phyloP scores from a whole-genome alignment of 495 filamentous ascomycete genomes.

The Neurospora africana region DNA sequence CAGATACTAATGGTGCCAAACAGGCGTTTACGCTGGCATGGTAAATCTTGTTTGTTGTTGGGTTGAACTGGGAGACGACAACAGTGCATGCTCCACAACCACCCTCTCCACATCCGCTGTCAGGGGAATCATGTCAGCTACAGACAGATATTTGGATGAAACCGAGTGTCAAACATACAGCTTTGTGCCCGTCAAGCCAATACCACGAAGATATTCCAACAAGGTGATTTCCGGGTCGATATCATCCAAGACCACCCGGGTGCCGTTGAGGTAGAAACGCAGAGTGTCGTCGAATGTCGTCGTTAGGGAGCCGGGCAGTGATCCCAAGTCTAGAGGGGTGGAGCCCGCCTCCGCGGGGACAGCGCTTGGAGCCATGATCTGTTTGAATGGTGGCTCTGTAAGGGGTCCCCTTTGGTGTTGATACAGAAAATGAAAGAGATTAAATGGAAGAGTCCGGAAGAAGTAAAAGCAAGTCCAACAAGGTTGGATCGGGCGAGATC shows the following conservation, averaged over 20 bases:
- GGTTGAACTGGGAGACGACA: conserved; percentile 85
- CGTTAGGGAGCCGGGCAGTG: conserved; percentile 16
- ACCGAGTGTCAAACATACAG: conserved; percentile 26
- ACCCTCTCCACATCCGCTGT: conserved; percentile 83
- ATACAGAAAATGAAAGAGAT: not conserved
- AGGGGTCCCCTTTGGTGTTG: not conserved
- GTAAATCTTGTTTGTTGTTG: conserved; percentile 80
- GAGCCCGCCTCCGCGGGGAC: conserved; percentile 29
- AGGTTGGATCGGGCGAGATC: not conserved
- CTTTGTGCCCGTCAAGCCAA: conserved; percentile 71
- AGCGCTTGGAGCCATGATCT: conserved; percentile 37
- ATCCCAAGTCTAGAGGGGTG: conserved; percentile 2
- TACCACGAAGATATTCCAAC: conserved; percentile 81
- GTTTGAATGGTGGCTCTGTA: not conserved
- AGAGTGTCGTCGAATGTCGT: conserved; percentile 43
- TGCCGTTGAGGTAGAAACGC: conserved; percentile 90
- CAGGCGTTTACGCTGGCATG: conserved; percentile 93
- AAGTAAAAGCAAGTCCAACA: not conserved
- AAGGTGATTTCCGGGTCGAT: conserved; percentile 87
- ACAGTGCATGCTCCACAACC: conserved; percentile 97
- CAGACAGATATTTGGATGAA: conserved; percentile 1
- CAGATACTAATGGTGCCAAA: conserved; percentile 78
- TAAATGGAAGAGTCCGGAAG: not conserved
- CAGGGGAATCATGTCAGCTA: conserved; percentile 16
- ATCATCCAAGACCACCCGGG: conserved; percentile 73